Evolutionary conservation across 2,329 filamentous ascomycete genomes (phyloP).

Genomic region (Parafenestella ontariensis): DNA sequence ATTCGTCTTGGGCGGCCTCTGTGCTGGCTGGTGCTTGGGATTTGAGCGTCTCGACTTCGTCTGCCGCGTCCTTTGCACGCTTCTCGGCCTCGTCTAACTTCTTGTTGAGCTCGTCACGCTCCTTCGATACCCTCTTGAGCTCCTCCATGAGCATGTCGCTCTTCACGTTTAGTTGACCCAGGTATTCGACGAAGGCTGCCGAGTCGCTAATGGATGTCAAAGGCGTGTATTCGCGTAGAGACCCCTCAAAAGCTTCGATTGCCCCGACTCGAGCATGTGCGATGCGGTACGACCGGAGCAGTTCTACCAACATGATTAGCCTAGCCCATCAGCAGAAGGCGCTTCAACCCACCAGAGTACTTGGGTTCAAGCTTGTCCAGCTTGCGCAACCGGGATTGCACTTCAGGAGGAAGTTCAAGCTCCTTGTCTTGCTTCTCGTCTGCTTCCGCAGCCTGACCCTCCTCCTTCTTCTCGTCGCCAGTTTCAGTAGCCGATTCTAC

Average conservation of each 20-base stretch:
- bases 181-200: conserved; percentile 82
- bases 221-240: conserved; percentile 89
- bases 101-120: conserved; percentile 81
- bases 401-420: conserved; percentile 74
- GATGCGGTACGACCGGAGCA: conserved; percentile 88
- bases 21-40: conserved; percentile 20
- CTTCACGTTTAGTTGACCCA: conserved; percentile 84
- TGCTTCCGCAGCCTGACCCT: conserved; percentile 36
- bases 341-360: conserved; percentile 71
- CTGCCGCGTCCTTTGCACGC: conserved; percentile 65
- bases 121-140: conserved; percentile 81
- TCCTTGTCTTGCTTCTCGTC: conserved; percentile 37
- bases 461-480: conserved; percentile 43
- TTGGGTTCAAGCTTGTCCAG: conserved; percentile 89
- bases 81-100: conserved; percentile 74
- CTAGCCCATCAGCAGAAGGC: background rate
- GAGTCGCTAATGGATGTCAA: conserved; percentile 88
- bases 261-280: conserved; percentile 85
- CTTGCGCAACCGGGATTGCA: conserved; percentile 78
- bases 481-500: conserved; percentile 26
- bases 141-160: conserved; percentile 95
- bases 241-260: conserved; percentile 92
- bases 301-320: conserved; percentile 62
- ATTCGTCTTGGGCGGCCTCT: conserved; percentile 34
- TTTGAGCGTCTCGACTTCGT: conserved; percentile 68